Evolutionary conservation across 495 filamentous ascomycete species (phyloP), one percentile per base, ranked within the genome.

Genomic region (Echria macrotheca): DNA sequence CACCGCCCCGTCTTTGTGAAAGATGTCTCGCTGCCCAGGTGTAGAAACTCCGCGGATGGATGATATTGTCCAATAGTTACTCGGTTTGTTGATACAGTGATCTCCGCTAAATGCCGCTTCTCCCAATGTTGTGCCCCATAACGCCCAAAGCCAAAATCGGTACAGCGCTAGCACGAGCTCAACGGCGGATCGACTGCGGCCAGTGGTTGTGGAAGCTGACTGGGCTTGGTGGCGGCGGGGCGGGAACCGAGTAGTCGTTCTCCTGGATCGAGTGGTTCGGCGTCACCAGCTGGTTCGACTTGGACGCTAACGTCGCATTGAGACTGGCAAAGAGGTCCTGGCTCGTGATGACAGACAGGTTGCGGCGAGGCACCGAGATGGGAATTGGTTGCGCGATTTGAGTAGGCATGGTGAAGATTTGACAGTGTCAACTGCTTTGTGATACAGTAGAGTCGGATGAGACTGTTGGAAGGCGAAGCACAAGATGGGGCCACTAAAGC

Each of bases 171-270:
- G 7, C 3, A 18, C 36, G 23, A 17, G 40, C 54, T 56, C 39
- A 65, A 37, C 57, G 59, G 31, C 61, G 61, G 23, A 60, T 47
- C 24, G 54, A 44, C 21, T 55, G 44, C 35, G 62, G 66, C 73
- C 73, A 75, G 53, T 72, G 67, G 50, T 73, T 68, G 24, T 66
- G 64, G 54, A 71, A 75, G 60, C 69, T 67, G 47, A 76, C 69
- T 21, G 73, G 73, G 51, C 68, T 72, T 5, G 73, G 73, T 22
- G 73, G 73, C 15, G 73, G 73, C 1, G 73, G 70, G 10, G 71
- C 71, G 32, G 73, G 73, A 17, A 75, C 73, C 25, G 69, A 62
- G 64, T 71, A 76, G 59, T 75, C 73, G 36, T 66, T 56, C 59
- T 76, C 71, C 50, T 66, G 67, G 56, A 74, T 73, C 45, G 62